Conservation (phyloP, 2,329 filamentous ascomycete species). For the Helotiales sp. region DNA sequence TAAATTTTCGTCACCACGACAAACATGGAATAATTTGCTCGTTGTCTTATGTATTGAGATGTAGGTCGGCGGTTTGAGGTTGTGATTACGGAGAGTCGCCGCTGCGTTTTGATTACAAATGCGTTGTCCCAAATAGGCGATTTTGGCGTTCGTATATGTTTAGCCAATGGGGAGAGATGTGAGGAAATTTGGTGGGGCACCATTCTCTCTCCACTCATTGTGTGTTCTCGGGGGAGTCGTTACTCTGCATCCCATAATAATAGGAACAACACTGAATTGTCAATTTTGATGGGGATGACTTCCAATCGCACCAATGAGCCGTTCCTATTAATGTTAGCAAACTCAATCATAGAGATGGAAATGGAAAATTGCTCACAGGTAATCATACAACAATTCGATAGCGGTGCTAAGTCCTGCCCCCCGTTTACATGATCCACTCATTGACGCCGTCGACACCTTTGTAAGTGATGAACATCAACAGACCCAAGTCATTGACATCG, state of each 20-base stretch:
- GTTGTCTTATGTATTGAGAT: not conserved
- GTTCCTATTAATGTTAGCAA: not conserved
- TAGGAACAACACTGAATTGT: too few relatives aligned
- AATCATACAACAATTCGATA: too few relatives aligned
- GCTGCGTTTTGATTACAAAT: constrained; percentile 8
- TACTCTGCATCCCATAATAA: too few relatives aligned
- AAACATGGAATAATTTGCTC: not conserved
- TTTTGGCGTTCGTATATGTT: not conserved
- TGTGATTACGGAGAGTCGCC: not conserved
- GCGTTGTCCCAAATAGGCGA: not conserved
- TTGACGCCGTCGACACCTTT: constrained; percentile 18
- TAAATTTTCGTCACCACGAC: not conserved
- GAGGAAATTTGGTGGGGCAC: too few relatives aligned
- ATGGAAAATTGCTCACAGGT: too few relatives aligned
- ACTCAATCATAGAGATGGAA: too few relatives aligned
- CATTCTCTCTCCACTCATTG: too few relatives aligned
- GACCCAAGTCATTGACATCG: constrained; percentile 17
- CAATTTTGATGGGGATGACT: too few relatives aligned
- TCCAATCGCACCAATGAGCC: too few relatives aligned
- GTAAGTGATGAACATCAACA: constrained; percentile 18
- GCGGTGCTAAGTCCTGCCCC: constrained; percentile 1
- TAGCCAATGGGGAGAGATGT: not conserved
- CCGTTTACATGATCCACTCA: constrained; percentile 16
- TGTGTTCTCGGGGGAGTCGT: too few relatives aligned
- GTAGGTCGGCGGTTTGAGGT: not conserved